Conservation (phyloP, 1,139 yeast genomes). For the Geotrichum klebahnii region DNA sequence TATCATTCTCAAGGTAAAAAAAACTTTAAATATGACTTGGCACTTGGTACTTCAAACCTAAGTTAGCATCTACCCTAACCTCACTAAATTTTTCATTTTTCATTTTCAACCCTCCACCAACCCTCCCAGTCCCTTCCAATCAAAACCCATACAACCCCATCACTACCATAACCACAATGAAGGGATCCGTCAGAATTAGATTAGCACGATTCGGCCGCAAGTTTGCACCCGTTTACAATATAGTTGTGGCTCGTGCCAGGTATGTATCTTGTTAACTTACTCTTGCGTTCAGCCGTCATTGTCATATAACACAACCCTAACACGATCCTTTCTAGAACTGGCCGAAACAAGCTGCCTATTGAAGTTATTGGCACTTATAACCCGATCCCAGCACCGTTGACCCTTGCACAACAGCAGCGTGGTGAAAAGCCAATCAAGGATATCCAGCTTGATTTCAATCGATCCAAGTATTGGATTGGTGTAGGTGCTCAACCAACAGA, state of each 20-base stretch:
- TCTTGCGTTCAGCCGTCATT: too few relatives aligned
- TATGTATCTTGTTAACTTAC: constrained; percentile 28
- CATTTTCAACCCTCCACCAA: neutral
- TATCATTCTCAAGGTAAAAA: too few relatives aligned
- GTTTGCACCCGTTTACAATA: constrained; percentile 83
- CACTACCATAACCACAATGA: constrained; percentile 30
- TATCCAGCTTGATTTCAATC: constrained; percentile 74
- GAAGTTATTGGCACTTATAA: constrained; percentile 94
- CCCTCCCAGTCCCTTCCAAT: neutral
- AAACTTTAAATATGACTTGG: constrained; percentile 2
- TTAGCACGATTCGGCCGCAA: constrained; percentile 90
- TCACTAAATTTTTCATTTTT: neutral
- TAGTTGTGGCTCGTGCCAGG: constrained; percentile 74
- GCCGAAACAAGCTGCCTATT: constrained; percentile 79
- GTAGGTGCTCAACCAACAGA: constrained; percentile 97
- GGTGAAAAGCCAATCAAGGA: constrained; percentile 70
- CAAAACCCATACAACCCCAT: neutral
- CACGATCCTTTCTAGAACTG: constrained; percentile 43
- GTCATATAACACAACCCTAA: too few relatives aligned
- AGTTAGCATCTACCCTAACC: neutral
- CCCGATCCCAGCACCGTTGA: constrained; percentile 71
- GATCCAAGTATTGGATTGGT: constrained; percentile 97
- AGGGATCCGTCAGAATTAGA: constrained; percentile 56
- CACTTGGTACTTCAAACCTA: neutral
- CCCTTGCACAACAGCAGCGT: constrained; percentile 51